phyloP scores from a whole-genome alignment of 164 flowering plant species.

The Magnolia sinica region DNA sequence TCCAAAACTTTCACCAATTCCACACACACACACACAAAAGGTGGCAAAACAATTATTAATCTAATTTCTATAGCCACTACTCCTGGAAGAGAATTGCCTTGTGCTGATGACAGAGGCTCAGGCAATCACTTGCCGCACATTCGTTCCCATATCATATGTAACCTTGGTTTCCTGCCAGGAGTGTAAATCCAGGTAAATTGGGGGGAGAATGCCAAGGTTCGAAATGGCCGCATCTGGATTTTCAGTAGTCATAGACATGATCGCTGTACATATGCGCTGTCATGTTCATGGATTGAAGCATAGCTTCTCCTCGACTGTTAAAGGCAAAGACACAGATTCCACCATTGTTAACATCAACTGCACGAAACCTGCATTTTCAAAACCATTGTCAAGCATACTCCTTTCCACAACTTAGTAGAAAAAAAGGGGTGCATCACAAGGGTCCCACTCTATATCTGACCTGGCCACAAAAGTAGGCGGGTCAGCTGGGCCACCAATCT shows the following conservation, averaged over 20 bases:
- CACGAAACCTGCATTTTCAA: conserved; percentile 50
- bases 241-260: conserved; percentile 44
- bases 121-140: no score
- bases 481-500: neutral
- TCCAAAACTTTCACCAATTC: no score
- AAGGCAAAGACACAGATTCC: conserved; percentile 56
- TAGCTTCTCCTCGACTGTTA: conserved; percentile 64
- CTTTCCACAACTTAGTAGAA: neutral
- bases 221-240: neutral
- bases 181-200: neutral
- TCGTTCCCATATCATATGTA: neutral
- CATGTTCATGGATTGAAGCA: conserved; percentile 64
- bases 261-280: conserved; percentile 70
- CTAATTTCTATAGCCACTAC: no score
- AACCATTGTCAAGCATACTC: neutral
- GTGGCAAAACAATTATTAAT: no score
- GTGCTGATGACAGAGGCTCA: no score
- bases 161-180: neutral
- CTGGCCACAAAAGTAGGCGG: neutral
- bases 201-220: neutral
- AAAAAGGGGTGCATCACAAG: neutral
- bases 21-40: no score
- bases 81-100: no score
- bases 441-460: neutral
- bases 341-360: conserved; percentile 60